These are phyloP conservation scores for Wickerhamiella cacticola DNA, from an alignment of 805 yeast genomes.

Conservation along the genomic window DNA sequence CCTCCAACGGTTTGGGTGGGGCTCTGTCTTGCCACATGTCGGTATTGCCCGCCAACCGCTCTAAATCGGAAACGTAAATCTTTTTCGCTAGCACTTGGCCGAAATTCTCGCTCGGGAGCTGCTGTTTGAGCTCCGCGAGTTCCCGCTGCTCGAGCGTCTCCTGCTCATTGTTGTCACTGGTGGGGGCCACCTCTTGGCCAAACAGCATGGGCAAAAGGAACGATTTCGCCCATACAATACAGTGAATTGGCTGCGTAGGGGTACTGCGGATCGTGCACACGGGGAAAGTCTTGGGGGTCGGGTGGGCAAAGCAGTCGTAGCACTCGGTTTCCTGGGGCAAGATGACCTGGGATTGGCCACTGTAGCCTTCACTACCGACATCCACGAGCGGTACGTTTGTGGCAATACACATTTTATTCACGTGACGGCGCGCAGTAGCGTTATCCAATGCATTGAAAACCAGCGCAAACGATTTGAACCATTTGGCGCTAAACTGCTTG, in stretches of 20 bases:
- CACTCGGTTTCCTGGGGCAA: conserved; percentile 76
- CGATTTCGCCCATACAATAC: conserved; percentile 95
- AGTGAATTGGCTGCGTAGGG: conserved; percentile 91
- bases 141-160: conserved; percentile 31
- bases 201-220: conserved; percentile 75
- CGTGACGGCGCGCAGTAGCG: conserved; percentile 81
- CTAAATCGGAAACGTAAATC: conserved; percentile 66
- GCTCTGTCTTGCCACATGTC: conserved; percentile 59
- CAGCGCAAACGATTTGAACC: conserved; percentile 67
- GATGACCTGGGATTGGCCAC: conserved; percentile 91
- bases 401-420: conserved; percentile 70
- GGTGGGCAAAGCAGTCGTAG: conserved; percentile 81
- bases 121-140: conserved; percentile 25
- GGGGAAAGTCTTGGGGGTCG: conserved; percentile 81
- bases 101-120: conserved; percentile 29
- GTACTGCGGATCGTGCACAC: conserved; percentile 96
- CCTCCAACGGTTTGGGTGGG: conserved; percentile 52
- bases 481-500: conserved; percentile 54
- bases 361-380: conserved; percentile 88
- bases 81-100: conserved; percentile 27
- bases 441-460: conserved; percentile 92
- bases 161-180: conserved; percentile 41
- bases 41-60: conserved; percentile 55
- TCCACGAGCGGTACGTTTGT: conserved; percentile 71
- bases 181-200: conserved; percentile 38